Evolutionary conservation across 2,329 filamentous ascomycete species (phyloP), one percentile per base, ranked within the genome.

Genomic region (Cytospora schulzeri): DNA sequence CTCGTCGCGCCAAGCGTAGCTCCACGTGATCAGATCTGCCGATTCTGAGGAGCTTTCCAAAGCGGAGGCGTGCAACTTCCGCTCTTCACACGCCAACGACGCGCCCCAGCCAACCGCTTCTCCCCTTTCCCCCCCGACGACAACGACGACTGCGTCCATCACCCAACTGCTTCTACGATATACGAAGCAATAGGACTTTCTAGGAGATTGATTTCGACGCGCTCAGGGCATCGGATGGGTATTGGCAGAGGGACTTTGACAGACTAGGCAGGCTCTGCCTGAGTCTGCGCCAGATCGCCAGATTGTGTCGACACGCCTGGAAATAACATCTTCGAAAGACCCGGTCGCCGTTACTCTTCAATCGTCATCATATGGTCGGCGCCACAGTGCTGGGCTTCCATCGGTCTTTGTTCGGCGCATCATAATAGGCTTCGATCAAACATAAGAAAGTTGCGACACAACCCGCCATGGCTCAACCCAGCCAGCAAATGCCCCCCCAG

Each of bases 401-500:
- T 22, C 12, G n/a, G 45, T 48, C 22, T 24, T 48, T 48, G n/a
- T 24, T 48, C n/a, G 45, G 45, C n/a, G 45, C 45, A 24, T 48
- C n/a, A 24, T 48, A 24, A 22, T 24, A 48, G n/a, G 45, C n/a
- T 8, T 14, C 45, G 7, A 22, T 1, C 14, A 3, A 48, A 22
- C n/a, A 48, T 12, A 48, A n/a, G 11, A 19, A 28, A 45, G 15
- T 33, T 33, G 26, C 35, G 19, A 31, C 56, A 24, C 56, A 24
- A 24, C 24, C 54, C 60, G 52, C 31, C 62, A 68, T 67, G 67
- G 59, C 66, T 48, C 67, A 68, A 48, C 74, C 65, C 70, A 73
- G 59, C 70, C 72, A 69, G 61, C 75, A 77, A 75, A 74, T 76
- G 69, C 78, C 83, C 59, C 81, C 83, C 11, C n/a, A 38, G 63